A percentile compares a stretch with the other conserved stretches of the same genome.
Conservation (phyloP, 2,329 filamentous ascomycete species). For the Proliferodiscus dingleyae region DNA sequence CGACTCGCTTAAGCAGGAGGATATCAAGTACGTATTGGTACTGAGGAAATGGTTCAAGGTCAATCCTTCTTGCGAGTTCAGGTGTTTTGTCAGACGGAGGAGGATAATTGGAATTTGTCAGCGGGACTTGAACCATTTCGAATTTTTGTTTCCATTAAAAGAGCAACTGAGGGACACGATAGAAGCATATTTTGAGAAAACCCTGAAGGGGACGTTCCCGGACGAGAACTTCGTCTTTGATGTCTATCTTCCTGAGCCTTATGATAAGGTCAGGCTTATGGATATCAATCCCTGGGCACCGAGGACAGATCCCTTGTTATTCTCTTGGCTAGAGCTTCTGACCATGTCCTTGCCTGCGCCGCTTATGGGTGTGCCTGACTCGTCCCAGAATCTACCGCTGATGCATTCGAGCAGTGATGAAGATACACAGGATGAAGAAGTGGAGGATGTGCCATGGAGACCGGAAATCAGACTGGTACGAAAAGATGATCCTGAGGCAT, state of each 20-base stretch:
- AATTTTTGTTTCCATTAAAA: conserved; percentile 65
- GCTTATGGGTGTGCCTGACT: conserved; percentile 45
- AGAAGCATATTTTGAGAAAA: conserved; percentile 69
- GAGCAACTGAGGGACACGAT: conserved; percentile 64
- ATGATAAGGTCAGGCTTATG: conserved; percentile 61
- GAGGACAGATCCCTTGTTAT: conserved; percentile 82
- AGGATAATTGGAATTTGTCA: conserved; percentile 80
- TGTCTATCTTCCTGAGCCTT: conserved; percentile 76
- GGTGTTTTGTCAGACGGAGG: conserved; percentile 85
- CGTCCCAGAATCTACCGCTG: conserved; percentile 26
- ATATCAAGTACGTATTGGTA: conserved; percentile 55
- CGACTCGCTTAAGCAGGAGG: conserved; percentile 29
- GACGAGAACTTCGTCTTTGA: conserved; percentile 86
- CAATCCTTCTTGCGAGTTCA: conserved; percentile 88
- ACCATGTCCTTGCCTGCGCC: conserved; percentile 59
- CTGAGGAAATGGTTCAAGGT: conserved; percentile 83
- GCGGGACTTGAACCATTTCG: conserved; percentile 84
- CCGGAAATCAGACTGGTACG: conserved; percentile 81
- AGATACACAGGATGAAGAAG: conserved; percentile 37
- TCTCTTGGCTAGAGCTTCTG: conserved; percentile 84
- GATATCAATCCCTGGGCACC: conserved; percentile 95
- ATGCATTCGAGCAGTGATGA: conserved; percentile 34
- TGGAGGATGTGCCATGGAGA: conserved; percentile 51
- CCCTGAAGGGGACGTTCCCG: conserved; percentile 71
- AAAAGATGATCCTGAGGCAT: conserved; percentile 82